phyloP scores from a whole-genome alignment of 2,329 filamentous ascomycete genomes.

The Fusarium sp. region DNA sequence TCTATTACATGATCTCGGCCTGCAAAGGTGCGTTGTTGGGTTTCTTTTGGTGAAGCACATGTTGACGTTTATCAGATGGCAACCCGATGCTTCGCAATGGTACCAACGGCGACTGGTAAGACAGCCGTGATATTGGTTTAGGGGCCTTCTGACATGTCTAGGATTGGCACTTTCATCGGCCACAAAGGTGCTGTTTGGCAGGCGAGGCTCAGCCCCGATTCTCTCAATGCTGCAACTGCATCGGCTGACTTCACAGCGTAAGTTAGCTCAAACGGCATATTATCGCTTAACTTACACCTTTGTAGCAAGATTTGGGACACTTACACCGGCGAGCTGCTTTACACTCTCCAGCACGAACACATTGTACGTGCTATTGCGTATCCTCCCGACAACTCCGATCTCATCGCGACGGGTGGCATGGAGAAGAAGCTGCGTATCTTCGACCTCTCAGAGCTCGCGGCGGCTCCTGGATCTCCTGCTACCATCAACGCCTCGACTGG shows the following conservation, averaged over 20 bases:
- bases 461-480: slow-evolving; percentile 55
- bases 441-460: slow-evolving; percentile 75
- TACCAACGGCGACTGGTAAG: slow-evolving; percentile 90
- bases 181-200: slow-evolving; percentile 99
- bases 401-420: slow-evolving; percentile 91
- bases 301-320: slow-evolving; percentile 97
- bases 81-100: slow-evolving; percentile 99
- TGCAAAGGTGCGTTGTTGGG: slow-evolving; percentile 75
- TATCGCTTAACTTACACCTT: slow-evolving; percentile 44
- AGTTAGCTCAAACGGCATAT: slow-evolving; percentile 47
- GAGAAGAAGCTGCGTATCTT: slow-evolving; percentile 98
- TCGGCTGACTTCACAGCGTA: slow-evolving; percentile 96
- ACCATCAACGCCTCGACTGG: slow-evolving; percentile 70
- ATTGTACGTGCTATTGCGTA: slow-evolving; percentile 96
- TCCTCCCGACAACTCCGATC: slow-evolving; percentile 80
- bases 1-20: slow-evolving; percentile 92
- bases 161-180: slow-evolving; percentile 97
- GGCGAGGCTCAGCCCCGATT: slow-evolving; percentile 88
- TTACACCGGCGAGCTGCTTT: slow-evolving; percentile 88
- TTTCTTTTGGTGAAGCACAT: slow-evolving; percentile 17
- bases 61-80: slow-evolving; percentile 72
- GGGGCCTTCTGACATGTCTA: slow-evolving; percentile 52
- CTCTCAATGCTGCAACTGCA: slow-evolving; percentile 87
- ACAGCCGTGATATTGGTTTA: slow-evolving; percentile 4
- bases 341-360: slow-evolving; percentile 90